Conservation (phyloP, 345 rosid genomes). For the Barbarea vulgaris region DNA sequence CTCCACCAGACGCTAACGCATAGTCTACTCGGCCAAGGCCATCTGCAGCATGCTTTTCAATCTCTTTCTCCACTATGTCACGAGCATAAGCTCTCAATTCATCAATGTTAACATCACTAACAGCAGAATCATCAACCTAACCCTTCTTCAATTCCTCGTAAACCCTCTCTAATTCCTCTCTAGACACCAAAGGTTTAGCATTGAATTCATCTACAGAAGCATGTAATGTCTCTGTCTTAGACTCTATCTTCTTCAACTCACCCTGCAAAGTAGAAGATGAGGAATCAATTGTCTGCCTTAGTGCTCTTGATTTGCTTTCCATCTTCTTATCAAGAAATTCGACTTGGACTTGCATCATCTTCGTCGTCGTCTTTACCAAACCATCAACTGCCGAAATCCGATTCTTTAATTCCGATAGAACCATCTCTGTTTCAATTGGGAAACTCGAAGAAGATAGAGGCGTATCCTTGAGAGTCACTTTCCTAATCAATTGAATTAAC, state of each 20-base stretch:
- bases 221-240: slow-evolving; percentile 43
- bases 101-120: slow-evolving; percentile 61
- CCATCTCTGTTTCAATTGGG: slow-evolving; percentile 36
- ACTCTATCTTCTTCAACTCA: slow-evolving; percentile 57
- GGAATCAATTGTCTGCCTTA: slow-evolving; percentile 56
- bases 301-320: slow-evolving; percentile 53
- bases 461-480: slow-evolving; percentile 42
- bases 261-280: slow-evolving; percentile 41
- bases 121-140: slow-evolving; percentile 38
- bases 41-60: slow-evolving; percentile 90
- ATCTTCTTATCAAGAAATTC: slow-evolving; percentile 79
- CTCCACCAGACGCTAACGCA: slow-evolving; percentile 79
- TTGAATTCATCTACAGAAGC: slow-evolving; percentile 59
- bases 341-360: slow-evolving; percentile 86
- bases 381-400: slow-evolving; percentile 79
- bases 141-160: slow-evolving; percentile 58
- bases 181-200: slow-evolving; percentile 57
- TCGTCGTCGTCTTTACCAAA: slow-evolving; percentile 62
- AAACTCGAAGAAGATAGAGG: slow-evolving; percentile 22
- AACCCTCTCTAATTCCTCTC: slow-evolving; percentile 68
- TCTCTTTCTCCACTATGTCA: slow-evolving; percentile 74
- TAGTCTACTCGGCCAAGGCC: slow-evolving; percentile 86
- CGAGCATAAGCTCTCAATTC: slow-evolving; percentile 76
- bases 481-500: slow-evolving; percentile 69
- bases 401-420: slow-evolving; percentile 65